Evolutionary conservation across 257 asterid species (phyloP).

Genomic region (Primulina huaijiensis): DNA sequence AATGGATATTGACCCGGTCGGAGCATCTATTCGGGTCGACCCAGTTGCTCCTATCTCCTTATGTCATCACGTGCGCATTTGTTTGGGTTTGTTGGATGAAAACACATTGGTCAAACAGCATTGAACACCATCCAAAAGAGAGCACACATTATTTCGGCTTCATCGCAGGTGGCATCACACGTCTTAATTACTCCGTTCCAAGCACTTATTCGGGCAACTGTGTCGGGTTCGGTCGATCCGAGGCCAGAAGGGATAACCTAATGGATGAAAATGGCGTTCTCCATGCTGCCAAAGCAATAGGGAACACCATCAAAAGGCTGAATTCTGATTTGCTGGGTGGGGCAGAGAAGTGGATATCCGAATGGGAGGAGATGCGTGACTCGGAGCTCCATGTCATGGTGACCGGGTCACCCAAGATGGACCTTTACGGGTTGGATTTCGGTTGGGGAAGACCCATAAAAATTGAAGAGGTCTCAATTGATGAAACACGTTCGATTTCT

Average conservation of each 20-base stretch:
- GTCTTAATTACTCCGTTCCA: slow-evolving; percentile 28
- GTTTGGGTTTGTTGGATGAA: slow-evolving; percentile 47
- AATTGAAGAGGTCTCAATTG: slow-evolving; percentile 40
- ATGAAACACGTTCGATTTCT: slow-evolving; percentile 28
- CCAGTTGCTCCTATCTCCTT: slow-evolving; percentile 33
- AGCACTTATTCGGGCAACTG: slow-evolving; percentile 36
- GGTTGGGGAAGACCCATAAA: slow-evolving; percentile 46
- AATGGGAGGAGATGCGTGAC: slow-evolving; percentile 30
- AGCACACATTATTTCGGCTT: slow-evolving; percentile 35
- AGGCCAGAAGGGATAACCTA: slow-evolving; percentile 20
- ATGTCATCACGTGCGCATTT: slow-evolving; percentile 32
- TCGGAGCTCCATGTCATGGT: slow-evolving; percentile 37
- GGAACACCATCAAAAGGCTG: slow-evolving; percentile 33
- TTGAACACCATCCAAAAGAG: background rate
- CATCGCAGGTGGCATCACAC: slow-evolving; percentile 38
- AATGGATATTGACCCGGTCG: slow-evolving; percentile 34
- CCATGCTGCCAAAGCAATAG: slow-evolving; percentile 33
- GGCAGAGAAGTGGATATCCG: slow-evolving; percentile 36
- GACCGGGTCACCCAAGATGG: slow-evolving; percentile 44
- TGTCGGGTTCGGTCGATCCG: slow-evolving; percentile 32
- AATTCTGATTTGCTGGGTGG: slow-evolving; percentile 30
- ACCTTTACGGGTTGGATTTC: slow-evolving; percentile 36
- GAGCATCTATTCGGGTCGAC: slow-evolving; percentile 31
- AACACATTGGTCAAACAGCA: background rate
- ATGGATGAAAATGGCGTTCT: slow-evolving; percentile 28